These are phyloP conservation scores for Saccharum spontaneum DNA, from an alignment of 176 grass and related monocot genomes.

Conservation along the genomic window DNA sequence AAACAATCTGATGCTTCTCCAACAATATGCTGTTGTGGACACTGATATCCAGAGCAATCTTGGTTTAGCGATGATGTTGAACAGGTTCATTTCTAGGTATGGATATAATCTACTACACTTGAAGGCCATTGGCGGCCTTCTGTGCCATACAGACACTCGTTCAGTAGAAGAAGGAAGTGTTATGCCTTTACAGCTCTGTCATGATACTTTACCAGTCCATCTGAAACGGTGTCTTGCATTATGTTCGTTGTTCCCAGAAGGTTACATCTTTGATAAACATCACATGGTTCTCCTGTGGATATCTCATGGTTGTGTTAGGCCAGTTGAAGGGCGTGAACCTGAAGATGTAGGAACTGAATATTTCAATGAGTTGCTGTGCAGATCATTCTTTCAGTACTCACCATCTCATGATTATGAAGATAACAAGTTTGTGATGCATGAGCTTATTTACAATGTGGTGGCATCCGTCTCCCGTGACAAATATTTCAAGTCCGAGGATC, in stretches of 20 bases:
- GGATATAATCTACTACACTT: not conserved
- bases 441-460: slow-evolving; percentile 23
- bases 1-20: not conserved
- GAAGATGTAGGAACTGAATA: slow-evolving; percentile 25
- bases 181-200: slow-evolving; percentile 8
- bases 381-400: slow-evolving; percentile 45
- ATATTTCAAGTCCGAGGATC: slow-evolving; percentile 15
- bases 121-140: slow-evolving; percentile 11
- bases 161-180: not conserved
- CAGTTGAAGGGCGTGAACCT: not conserved
- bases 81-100: slow-evolving; percentile 2
- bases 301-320: slow-evolving; percentile 26
- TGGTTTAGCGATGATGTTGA: not conserved
- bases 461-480: not conserved
- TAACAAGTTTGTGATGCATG: slow-evolving; percentile 39
- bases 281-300: slow-evolving; percentile 34
- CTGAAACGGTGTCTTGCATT: slow-evolving; percentile 42
- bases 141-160: not conserved
- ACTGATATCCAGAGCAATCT: not conserved
- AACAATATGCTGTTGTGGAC: not conserved
- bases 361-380: slow-evolving; percentile 39
- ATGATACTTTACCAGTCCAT: slow-evolving; percentile 15
- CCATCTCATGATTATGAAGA: too few relatives aligned
- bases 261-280: slow-evolving; percentile 31
- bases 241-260: slow-evolving; percentile 43